A percentile compares a stretch with the other conserved stretches of the same genome.
These are phyloP conservation scores for Hymenoscyphus salicellus DNA, from an alignment of 2,329 filamentous ascomycete genomes.

Conservation along the genomic window DNA sequence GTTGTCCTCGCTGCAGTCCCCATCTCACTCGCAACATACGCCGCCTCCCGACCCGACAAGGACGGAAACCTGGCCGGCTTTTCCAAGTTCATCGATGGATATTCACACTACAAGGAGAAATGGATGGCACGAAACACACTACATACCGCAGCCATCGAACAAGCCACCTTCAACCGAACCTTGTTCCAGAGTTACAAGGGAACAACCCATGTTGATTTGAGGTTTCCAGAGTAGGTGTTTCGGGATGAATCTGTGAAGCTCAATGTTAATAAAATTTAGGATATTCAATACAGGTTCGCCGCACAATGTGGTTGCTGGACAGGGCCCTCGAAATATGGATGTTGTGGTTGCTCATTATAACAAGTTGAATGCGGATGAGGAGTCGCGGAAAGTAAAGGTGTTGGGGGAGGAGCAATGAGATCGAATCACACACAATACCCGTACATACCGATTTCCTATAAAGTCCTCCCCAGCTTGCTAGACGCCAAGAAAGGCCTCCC, in stretches of 20 bases:
- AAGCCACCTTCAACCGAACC: conserved; percentile 60
- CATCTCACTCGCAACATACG: conserved; percentile 43
- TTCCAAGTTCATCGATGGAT: conserved; percentile 52
- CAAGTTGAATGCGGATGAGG: conserved; percentile 52
- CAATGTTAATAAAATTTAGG: conserved; percentile 42
- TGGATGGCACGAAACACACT: conserved; percentile 57
- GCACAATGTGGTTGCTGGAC: conserved; percentile 62
- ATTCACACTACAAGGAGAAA: conserved; percentile 49
- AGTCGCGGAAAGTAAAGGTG: conserved; percentile 51
- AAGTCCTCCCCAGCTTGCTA: neutral
- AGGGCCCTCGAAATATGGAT: conserved; percentile 54
- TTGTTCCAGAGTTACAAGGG: conserved; percentile 51
- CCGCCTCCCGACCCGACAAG: conserved; percentile 38
- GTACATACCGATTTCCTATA: conserved; percentile 21
- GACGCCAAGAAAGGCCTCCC: neutral
- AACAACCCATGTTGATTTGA: conserved; percentile 50
- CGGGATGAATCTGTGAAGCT: neutral
- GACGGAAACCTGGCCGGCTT: conserved; percentile 43
- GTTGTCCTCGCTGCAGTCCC: conserved; percentile 46
- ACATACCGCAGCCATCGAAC: conserved; percentile 59
- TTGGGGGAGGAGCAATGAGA: conserved; percentile 21
- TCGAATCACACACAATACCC: conserved; percentile 21
- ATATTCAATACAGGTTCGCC: conserved; percentile 61
- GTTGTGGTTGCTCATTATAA: conserved; percentile 61
- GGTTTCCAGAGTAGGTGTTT: conserved; percentile 60